These are phyloP conservation scores for Lichtheimia hyalospora DNA, from an alignment of 371 early-diverging fungal genomes.

Conservation along the genomic window DNA sequence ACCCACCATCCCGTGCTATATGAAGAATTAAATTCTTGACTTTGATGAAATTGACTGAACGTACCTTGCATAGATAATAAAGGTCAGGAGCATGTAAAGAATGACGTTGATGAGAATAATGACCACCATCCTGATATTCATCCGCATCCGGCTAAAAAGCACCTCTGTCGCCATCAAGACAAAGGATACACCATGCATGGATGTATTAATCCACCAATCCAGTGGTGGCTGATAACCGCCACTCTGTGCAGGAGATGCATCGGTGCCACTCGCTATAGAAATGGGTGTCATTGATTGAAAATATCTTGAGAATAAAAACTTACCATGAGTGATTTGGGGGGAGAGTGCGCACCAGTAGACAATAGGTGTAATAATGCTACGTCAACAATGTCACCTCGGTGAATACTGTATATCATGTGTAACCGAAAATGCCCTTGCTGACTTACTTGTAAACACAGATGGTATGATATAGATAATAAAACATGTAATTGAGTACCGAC, in stretches of 20 bases:
- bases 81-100: slow-evolving; percentile 53
- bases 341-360: slow-evolving; percentile 51
- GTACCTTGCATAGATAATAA: slow-evolving; percentile 40
- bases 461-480: slow-evolving; percentile 42
- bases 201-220: slow-evolving; percentile 43
- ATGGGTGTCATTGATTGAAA: not conserved
- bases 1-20: slow-evolving; percentile 37
- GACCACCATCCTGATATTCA: slow-evolving; percentile 39
- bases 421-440: not conserved
- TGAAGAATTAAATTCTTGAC: not conserved
- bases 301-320: not conserved
- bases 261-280: not conserved
- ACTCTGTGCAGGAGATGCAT: not conserved
- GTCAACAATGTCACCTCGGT: not conserved
- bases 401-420: not conserved
- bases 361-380: slow-evolving; percentile 55
- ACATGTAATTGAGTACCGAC: slow-evolving; percentile 40
- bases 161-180: slow-evolving; percentile 51
- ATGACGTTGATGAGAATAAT: slow-evolving; percentile 38
- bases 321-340: not conserved
- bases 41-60: not conserved
- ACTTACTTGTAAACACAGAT: slow-evolving; percentile 48
- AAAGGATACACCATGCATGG: slow-evolving; percentile 56
- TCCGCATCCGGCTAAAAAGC: slow-evolving; percentile 45
- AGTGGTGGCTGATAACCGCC: slow-evolving; percentile 4